Percentiles rank a stretch among this genome's conserved stretches.
Conservation (phyloP, 495 filamentous ascomycete genomes). For the Tuber brumale region DNA sequence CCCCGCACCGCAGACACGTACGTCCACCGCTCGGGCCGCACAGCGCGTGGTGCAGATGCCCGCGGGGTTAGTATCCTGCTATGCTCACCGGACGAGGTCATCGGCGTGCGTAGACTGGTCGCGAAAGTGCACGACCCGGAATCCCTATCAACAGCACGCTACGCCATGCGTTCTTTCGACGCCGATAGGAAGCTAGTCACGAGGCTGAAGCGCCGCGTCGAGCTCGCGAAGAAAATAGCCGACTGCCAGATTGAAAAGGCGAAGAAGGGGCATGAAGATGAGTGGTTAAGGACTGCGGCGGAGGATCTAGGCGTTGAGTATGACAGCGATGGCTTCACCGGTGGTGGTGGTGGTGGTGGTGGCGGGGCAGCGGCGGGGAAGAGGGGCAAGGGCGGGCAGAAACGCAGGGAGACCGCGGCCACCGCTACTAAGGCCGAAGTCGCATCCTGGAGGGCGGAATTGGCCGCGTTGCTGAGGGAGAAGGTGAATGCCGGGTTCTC, state of each 20-base stretch:
- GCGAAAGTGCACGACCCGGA: conserved; percentile 66
- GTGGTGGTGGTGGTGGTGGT: neutral
- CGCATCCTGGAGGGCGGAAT: conserved; percentile 53
- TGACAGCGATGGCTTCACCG: conserved; percentile 61
- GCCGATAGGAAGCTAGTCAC: conserved; percentile 72
- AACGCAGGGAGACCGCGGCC: conserved; percentile 66
- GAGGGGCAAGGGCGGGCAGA: conserved; percentile 58
- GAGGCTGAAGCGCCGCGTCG: conserved; percentile 64
- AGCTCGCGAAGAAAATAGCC: conserved; percentile 73
- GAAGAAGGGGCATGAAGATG: conserved; percentile 72
- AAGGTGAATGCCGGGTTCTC: conserved; percentile 87
- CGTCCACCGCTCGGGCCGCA: conserved; percentile 91
- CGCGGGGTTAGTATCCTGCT: conserved; percentile 76
- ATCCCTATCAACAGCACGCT: conserved; percentile 43
- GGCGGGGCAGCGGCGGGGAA: conserved; percentile 51
- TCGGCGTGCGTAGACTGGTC: conserved; percentile 72
- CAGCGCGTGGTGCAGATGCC: conserved; percentile 66
- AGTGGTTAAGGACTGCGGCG: conserved; percentile 75
- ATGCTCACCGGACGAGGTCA: conserved; percentile 85
- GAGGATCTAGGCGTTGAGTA: conserved; percentile 93
- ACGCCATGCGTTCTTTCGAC: conserved; percentile 58
- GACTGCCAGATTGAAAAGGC: conserved; percentile 79
- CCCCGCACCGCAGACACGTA: conserved; percentile 88
- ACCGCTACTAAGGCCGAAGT: conserved; percentile 61
- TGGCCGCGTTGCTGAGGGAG: conserved; percentile 61